These are phyloP conservation scores for Cyclotella cryptica DNA, from an alignment of 108 stramenopile genomes.

Conservation along the genomic window DNA sequence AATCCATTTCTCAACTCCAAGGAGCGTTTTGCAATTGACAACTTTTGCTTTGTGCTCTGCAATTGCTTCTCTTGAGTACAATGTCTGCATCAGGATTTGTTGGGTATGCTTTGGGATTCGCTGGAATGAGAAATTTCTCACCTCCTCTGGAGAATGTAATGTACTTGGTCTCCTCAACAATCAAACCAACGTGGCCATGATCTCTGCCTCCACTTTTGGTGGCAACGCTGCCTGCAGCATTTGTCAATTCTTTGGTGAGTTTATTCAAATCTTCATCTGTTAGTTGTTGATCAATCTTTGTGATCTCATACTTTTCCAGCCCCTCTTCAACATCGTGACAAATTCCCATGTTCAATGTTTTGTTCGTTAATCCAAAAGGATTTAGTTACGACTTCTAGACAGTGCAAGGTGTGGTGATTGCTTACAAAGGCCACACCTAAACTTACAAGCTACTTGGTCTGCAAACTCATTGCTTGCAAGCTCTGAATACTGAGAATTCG, in stretches of 20 bases:
- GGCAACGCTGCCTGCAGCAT: slow-evolving; percentile 15
- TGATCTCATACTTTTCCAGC: neutral
- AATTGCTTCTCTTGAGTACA: neutral
- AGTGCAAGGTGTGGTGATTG: neutral
- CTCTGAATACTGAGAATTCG: no score
- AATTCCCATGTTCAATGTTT: slow-evolving; percentile 25
- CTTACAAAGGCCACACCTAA: neutral
- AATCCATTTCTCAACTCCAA: neutral
- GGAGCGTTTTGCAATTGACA: slow-evolving; percentile 4
- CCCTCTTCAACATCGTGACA: neutral
- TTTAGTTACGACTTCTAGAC: slow-evolving; percentile 21
- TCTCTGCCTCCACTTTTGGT: slow-evolving; percentile 25
- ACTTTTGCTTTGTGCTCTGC: slow-evolving; percentile 28
- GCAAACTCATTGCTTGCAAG: no score
- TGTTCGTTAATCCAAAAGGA: slow-evolving; percentile 8
- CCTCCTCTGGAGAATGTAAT: neutral
- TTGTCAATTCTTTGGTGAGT: slow-evolving; percentile 22
- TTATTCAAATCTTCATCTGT: slow-evolving; percentile 17
- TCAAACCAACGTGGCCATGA: slow-evolving; percentile 28
- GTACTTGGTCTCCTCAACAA: slow-evolving; percentile 25
- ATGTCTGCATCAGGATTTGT: neutral
- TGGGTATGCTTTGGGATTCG: slow-evolving; percentile 24
- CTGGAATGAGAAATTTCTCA: neutral
- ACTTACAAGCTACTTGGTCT: neutral
- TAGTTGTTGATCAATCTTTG: slow-evolving; percentile 37